Conservation (phyloP, 352 stramenopile genomes). For the Phytophthora colocasiae region DNA sequence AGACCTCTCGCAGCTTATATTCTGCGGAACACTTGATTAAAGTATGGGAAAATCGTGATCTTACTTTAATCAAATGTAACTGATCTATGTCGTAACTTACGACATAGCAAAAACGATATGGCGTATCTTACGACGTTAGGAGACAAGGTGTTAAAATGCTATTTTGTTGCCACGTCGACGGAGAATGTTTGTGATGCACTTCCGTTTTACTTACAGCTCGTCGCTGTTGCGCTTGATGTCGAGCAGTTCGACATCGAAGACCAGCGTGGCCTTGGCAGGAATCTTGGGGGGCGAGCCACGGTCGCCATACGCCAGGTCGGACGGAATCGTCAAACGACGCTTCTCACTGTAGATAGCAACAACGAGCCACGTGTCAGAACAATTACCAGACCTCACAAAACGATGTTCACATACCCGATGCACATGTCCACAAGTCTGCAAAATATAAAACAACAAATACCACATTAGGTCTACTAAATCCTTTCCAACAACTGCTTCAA, state of each 20-base stretch:
- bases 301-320: slow-evolving; percentile 94
- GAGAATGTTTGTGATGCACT: neutral
- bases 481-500: neutral
- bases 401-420: slow-evolving; percentile 63
- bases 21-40: too few relatives aligned
- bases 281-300: slow-evolving; percentile 94
- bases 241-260: slow-evolving; percentile 98
- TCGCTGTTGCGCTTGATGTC: slow-evolving; percentile 89
- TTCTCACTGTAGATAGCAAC: slow-evolving; percentile 68
- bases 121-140: too few relatives aligned
- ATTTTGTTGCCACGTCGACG: neutral
- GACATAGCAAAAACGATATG: too few relatives aligned
- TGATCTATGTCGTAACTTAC: too few relatives aligned
- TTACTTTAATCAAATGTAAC: too few relatives aligned
- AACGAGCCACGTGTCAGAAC: slow-evolving; percentile 4
- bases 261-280: slow-evolving; percentile 92
- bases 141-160: too few relatives aligned
- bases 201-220: slow-evolving; percentile 52
- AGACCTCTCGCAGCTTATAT: too few relatives aligned
- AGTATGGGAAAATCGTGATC: too few relatives aligned
- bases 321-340: slow-evolving; percentile 87
- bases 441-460: slow-evolving; percentile 13
- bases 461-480: slow-evolving; percentile 1
- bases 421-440: slow-evolving; percentile 87
- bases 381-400: neutral